Percentiles rank a stretch among this genome's conserved stretches.
phyloP scores from a whole-genome alignment of 2,329 filamentous ascomycete species.

The Monosporascus sp. region DNA sequence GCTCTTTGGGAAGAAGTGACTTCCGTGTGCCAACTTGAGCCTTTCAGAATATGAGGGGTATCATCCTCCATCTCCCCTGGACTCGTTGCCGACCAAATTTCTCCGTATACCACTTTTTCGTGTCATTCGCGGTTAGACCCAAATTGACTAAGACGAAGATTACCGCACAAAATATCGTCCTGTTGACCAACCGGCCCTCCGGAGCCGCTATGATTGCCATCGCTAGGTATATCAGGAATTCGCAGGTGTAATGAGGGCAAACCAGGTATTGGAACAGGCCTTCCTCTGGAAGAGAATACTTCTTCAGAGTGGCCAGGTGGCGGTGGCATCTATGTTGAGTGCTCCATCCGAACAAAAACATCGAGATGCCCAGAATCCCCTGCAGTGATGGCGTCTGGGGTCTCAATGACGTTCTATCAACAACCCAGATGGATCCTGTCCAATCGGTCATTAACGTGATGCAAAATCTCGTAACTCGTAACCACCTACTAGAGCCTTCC shows the following conservation, averaged over 20 bases:
- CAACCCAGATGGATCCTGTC: constrained; percentile 29
- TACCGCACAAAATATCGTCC: constrained; percentile 64
- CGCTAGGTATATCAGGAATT: constrained; percentile 79
- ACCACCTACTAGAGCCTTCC: constrained; percentile 64
- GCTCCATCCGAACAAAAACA: constrained; percentile 65
- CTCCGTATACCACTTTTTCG: constrained; percentile 69
- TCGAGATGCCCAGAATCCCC: constrained; percentile 48
- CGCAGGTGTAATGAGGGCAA: constrained; percentile 88
- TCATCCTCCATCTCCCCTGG: constrained; percentile 65
- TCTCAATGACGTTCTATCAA: constrained; percentile 10
- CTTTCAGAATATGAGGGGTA: constrained; percentile 60
- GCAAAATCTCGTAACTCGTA: background rate
- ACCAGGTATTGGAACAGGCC: constrained; percentile 68
- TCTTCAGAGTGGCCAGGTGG: constrained; percentile 65
- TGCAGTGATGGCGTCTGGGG: constrained; percentile 37
- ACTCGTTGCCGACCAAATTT: constrained; percentile 69
- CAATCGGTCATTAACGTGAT: constrained; percentile 4
- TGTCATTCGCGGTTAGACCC: constrained; percentile 73
- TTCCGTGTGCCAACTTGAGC: background rate
- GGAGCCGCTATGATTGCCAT: constrained; percentile 72
- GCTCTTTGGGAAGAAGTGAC: constrained; percentile 37
- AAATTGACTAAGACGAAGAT: constrained; percentile 76
- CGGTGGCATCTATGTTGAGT: constrained; percentile 71
- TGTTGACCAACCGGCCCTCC: constrained; percentile 59
- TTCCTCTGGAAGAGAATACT: constrained; percentile 75